These are phyloP conservation scores for Microstroma glucosiphilum DNA, from an alignment of 1,284 basidiomycete genomes.

Conservation along the genomic window DNA sequence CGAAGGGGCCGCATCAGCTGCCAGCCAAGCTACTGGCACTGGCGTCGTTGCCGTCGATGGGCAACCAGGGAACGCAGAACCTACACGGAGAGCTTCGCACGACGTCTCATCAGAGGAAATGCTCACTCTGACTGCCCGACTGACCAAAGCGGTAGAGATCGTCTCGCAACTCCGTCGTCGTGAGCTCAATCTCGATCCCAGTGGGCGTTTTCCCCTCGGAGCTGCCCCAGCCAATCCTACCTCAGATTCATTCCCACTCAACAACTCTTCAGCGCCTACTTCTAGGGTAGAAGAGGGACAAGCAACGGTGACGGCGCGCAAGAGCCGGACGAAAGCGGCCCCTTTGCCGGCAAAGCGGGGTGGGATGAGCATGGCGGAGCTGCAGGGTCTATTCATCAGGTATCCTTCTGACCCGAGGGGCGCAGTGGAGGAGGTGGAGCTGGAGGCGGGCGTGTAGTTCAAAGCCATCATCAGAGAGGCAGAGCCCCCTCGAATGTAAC, in stretches of 20 bases:
- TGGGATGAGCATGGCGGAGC: conserved; percentile 50
- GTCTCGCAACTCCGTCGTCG: conserved; percentile 16
- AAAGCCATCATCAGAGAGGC: too few relatives aligned
- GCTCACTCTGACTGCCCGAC: conserved; percentile 1
- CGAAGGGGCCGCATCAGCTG: neutral
- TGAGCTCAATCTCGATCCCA: conserved; percentile 14
- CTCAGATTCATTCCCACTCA: neutral
- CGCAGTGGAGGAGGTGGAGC: conserved; percentile 34
- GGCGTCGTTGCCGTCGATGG: conserved; percentile 10
- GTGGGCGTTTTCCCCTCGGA: conserved; percentile 4
- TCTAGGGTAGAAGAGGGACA: too few relatives aligned
- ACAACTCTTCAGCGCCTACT: too few relatives aligned
- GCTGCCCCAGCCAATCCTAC: neutral
- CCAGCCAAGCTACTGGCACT: conserved; percentile 3
- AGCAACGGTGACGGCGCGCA: too few relatives aligned
- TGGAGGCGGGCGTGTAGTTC: neutral
- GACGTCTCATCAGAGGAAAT: neutral
- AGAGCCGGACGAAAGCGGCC: conserved; percentile 1
- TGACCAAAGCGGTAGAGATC: conserved; percentile 5
- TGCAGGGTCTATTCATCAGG: conserved; percentile 49
- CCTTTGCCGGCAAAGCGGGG: conserved; percentile 35
- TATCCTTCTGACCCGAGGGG: conserved; percentile 39
- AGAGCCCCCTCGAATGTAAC: too few relatives aligned
- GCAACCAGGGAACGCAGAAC: conserved; percentile 6
- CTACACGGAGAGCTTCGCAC: too few relatives aligned